phyloP scores from a whole-genome alignment of 78 protist genomes.

The Cavenderia fasciculata region DNA sequence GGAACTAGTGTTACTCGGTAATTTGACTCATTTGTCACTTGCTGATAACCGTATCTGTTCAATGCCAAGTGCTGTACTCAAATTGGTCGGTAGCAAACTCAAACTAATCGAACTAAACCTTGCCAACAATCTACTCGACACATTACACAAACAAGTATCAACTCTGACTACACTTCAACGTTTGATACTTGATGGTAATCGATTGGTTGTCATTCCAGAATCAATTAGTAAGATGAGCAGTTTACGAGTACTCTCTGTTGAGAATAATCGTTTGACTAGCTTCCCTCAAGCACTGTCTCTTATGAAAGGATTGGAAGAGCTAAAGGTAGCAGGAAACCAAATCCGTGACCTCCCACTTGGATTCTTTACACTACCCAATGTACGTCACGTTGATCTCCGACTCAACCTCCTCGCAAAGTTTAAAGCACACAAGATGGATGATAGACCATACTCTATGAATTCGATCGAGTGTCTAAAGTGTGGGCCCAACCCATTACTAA shows the following conservation, averaged over 20 bases:
- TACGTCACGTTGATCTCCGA: background rate
- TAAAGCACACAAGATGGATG: slow-evolving; percentile 49
- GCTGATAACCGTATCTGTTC: slow-evolving; percentile 53
- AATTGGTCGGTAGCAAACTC: slow-evolving; percentile 28
- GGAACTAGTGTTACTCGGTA: slow-evolving; percentile 26
- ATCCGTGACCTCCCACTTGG: slow-evolving; percentile 56
- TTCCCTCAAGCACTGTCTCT: slow-evolving; percentile 61
- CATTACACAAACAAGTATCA: slow-evolving; percentile 23
- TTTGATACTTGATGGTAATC: slow-evolving; percentile 21
- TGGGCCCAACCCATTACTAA: slow-evolving; percentile 47
- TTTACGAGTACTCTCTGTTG: slow-evolving; percentile 19
- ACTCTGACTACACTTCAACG: slow-evolving; percentile 5
- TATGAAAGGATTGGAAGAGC: slow-evolving; percentile 37
- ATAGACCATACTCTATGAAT: slow-evolving; percentile 39
- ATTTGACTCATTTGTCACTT: background rate
- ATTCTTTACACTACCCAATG: slow-evolving; percentile 25
- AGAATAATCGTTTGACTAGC: background rate
- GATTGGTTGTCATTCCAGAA: slow-evolving; percentile 25
- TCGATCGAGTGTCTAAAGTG: background rate
- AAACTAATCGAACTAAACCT: slow-evolving; percentile 36
- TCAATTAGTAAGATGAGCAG: slow-evolving; percentile 29
- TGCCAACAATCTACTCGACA: slow-evolving; percentile 16
- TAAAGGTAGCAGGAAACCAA: slow-evolving; percentile 35
- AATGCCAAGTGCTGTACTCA: slow-evolving; percentile 15
- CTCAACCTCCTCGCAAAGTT: slow-evolving; percentile 45